Conservation (phyloP, 192 early-diverging fungal species). For the Coemansia sp. region DNA sequence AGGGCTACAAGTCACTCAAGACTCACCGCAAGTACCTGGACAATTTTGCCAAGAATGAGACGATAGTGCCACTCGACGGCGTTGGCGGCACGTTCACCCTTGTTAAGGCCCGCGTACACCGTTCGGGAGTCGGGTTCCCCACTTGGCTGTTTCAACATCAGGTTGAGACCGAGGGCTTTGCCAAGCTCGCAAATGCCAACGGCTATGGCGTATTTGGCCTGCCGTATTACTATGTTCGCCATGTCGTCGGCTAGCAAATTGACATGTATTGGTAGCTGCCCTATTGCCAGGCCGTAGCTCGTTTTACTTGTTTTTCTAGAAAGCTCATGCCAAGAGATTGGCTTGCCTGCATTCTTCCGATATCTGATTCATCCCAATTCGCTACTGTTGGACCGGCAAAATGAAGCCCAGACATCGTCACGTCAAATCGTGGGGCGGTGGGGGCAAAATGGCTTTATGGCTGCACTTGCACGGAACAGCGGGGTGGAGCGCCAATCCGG, state of each 20-base stretch:
- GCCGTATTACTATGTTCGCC: constrained; percentile 63
- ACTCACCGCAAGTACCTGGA: constrained; percentile 49
- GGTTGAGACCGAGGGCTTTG: constrained; percentile 73
- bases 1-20: constrained; percentile 45
- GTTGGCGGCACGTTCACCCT: constrained; percentile 69
- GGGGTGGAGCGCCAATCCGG: background rate
- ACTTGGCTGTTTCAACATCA: constrained; percentile 62
- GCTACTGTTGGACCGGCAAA: background rate
- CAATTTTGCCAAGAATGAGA: constrained; percentile 41
- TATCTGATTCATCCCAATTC: background rate
- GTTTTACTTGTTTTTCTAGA: background rate
- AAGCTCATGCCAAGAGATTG: background rate
- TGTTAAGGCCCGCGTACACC: constrained; percentile 65
- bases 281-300: too few relatives aligned
- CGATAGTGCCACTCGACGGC: constrained; percentile 60
- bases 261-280: background rate
- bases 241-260: constrained; percentile 36
- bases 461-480: background rate
- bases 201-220: constrained; percentile 64
- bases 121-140: constrained; percentile 64
- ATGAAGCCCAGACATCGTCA: background rate
- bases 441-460: background rate
- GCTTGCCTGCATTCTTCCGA: background rate
- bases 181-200: constrained; percentile 64
- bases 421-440: background rate